Base-by-base conservation (phyloP, 768 basidiomycete species). In the Serendipita sp. region DNA sequence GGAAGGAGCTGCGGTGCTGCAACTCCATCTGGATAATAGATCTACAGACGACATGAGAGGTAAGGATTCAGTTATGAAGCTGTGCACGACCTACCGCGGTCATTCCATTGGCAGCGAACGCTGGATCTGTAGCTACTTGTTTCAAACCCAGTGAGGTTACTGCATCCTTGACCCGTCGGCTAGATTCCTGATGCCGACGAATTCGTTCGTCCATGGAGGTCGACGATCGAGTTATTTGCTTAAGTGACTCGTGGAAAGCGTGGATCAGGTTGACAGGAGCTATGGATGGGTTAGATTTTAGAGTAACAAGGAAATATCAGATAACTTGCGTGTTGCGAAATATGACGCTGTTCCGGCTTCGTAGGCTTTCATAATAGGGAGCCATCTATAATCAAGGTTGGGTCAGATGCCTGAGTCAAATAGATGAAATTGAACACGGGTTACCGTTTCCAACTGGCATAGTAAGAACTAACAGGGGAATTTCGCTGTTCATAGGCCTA, bases 321-420 rank as follows among this genome's bases (percentile, higher is more conserved):
- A 34, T 66, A 50, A 15, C 67, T 52, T 18, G n/a, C 48, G 90
- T 0, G 93, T 97, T 5, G 94, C 95, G 73, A 97, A 97, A 78
- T 97, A 97, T 18, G 86, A 85, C 0, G 91, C 79, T 10, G 75
- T 75, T 65, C 89, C 89, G 65, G 75, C 74, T 76, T 97, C 93
- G 73, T 98, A 99, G 2, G 87, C 84, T 69, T 85, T 81, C 94
- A 98, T 98, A 72, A 96, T 84, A 1, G 92, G 91, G 50, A 94
- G 77, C 90, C 90, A 92, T 69, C 87, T 88, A 63, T 11, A n/a
- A n/a, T 8, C 29, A 15, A 16, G 46, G 13, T 18, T 2, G 6
- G 18, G 31, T 18, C 48, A 52, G 31, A 23, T 52, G 16, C 16
- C n/a, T 16, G 18, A 16, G 48, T 52, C 18, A 31, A 15, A 48